Percentiles rank a stretch among this genome's conserved stretches.
Conservation (phyloP, 1,284 basidiomycete genomes). For the Malassezia slooffiae region DNA sequence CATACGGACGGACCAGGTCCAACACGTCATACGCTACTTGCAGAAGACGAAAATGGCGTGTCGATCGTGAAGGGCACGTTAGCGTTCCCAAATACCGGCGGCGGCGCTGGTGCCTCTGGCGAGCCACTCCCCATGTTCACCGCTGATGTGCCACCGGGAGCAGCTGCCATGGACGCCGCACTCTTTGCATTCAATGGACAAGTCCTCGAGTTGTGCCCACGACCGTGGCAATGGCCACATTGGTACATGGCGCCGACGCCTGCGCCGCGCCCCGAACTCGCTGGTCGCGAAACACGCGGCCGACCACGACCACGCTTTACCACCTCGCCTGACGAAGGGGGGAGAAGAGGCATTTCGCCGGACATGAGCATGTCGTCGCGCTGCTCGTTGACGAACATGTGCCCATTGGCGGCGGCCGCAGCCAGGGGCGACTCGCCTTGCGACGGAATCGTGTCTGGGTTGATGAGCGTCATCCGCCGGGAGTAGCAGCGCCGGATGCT, state of each 20-base stretch:
- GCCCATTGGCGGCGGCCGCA: background rate
- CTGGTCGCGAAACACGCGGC: slow-evolving; percentile 6
- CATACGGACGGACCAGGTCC: background rate
- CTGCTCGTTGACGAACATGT: too few species aligned
- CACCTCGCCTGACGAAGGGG: slow-evolving; percentile 1
- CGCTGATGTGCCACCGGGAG: background rate
- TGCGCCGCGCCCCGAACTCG: background rate
- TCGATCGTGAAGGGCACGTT: slow-evolving; percentile 11
- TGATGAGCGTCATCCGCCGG: slow-evolving; percentile 13
- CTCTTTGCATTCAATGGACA: slow-evolving; percentile 13
- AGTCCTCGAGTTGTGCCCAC: slow-evolving; percentile 14
- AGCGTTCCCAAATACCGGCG: slow-evolving; percentile 7
- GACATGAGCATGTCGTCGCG: slow-evolving; percentile 6
- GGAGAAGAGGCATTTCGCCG: slow-evolving; percentile 12
- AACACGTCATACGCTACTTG: slow-evolving; percentile 3
- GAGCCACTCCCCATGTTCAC: background rate
- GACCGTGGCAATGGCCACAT: slow-evolving; percentile 15
- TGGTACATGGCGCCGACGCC: slow-evolving; percentile 14
- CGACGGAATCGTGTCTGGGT: slow-evolving; percentile 1
- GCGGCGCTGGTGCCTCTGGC: background rate
- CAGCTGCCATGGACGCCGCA: background rate
- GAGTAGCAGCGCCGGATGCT: slow-evolving; percentile 14
- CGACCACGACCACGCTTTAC: slow-evolving; percentile 16
- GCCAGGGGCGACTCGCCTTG: background rate
- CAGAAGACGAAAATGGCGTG: slow-evolving; percentile 4